Conservation (phyloP, 2,329 filamentous ascomycete species). For the Colletotrichum australisinense region DNA sequence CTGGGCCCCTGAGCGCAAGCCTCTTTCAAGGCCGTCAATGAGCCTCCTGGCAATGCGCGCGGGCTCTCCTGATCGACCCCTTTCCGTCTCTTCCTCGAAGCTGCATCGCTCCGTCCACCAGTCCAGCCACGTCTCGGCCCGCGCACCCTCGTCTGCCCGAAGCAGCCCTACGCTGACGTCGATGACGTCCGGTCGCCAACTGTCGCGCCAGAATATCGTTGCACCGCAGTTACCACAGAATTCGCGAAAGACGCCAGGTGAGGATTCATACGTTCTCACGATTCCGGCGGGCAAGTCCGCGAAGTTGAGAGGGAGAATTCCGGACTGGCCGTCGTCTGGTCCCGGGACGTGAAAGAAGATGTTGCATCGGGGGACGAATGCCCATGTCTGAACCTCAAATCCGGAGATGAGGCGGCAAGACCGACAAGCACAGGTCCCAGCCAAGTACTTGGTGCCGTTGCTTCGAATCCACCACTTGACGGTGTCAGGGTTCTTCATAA, state of each 20-base stretch:
- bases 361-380: constrained; percentile 71
- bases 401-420: constrained; percentile 71
- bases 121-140: constrained; percentile 69
- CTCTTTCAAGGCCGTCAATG: constrained; percentile 44
- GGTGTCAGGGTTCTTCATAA: constrained; percentile 55
- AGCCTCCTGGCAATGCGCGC: constrained; percentile 43
- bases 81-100: constrained; percentile 64
- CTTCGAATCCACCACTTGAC: constrained; percentile 71
- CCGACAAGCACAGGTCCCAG: constrained; percentile 70
- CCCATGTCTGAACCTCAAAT: constrained; percentile 74
- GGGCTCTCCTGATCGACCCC: constrained; percentile 42
- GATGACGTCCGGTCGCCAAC: constrained; percentile 63
- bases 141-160: constrained; percentile 59
- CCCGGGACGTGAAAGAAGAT: constrained; percentile 56
- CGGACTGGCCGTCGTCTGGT: background rate
- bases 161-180: constrained; percentile 74
- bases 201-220: constrained; percentile 71
- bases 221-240: constrained; percentile 74
- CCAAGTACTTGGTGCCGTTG: constrained; percentile 62
- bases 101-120: constrained; percentile 71
- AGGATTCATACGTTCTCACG: constrained; percentile 65
- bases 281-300: constrained; percentile 50
- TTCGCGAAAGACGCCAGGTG: constrained; percentile 63
- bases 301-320: constrained; percentile 48
- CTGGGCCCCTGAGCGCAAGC: constrained; percentile 1